Base-by-base conservation (phyloP, 345 rosid genomes). In the Rhizophora apiculata region DNA sequence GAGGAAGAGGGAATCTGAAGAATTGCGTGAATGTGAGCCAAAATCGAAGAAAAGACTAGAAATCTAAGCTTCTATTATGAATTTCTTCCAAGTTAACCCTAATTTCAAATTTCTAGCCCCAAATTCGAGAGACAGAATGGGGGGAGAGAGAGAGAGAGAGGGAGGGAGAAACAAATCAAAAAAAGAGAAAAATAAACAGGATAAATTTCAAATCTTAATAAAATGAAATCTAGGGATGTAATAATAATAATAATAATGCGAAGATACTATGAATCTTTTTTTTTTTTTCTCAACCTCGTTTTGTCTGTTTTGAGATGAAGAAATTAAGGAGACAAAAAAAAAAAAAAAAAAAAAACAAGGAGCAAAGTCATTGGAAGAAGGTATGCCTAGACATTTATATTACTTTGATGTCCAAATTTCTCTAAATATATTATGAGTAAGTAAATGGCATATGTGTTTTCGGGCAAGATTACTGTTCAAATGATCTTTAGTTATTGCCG, bases 31-130 rank as follows among this genome's bases (percentile, higher is more conserved):
- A 75, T 66, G 67, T 0, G 6, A 39, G 20, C 57, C 57, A 49
- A 70, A 60, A 59, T n/a, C 49, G 5, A 43, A 3, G 19, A 43
- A 43, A 43, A 72, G 6, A 27, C 73, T 24, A 66, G 52, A 55
- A 68, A 68, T 30, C 52, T 59, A 65, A 60, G 60, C 59, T 58
- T 61, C 49, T 13, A 43, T 60, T 0, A 4, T 58, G 56, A 29
- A 21, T 46, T 27, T 51, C 59, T 71, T 46, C 69, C 60, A 68
- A 73, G 67, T 70, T 80, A 81, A 82, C 81, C 87, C 89, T 59
- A 74, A 31, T 48, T 62, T 65, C 72, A 58, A 74, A 63, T 54
- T 74, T 26, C 70, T 52, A 65, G 39, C 65, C 60, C 63, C 15
- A 43, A 46, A 34, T 62, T 60, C 48, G 51, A 11, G 49, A 13